Evolutionary conservation across 1,284 basidiomycete genomes (phyloP).

Genomic region (Ganoderma lingzhi): DNA sequence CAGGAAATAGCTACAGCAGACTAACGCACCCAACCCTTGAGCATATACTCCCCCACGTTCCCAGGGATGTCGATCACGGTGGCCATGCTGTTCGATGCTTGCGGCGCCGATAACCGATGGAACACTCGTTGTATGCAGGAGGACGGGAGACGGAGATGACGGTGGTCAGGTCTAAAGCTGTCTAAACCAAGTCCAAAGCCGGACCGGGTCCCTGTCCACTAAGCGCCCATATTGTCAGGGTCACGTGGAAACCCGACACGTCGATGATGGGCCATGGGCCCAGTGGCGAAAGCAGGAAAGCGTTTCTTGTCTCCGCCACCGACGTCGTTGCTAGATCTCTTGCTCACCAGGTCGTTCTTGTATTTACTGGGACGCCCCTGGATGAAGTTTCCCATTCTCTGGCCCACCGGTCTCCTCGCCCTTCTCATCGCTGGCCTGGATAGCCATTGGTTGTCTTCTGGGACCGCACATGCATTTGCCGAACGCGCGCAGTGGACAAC

Average conservation of each 20-base stretch:
- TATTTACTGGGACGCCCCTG: conserved; percentile 30
- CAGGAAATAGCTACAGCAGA: not conserved
- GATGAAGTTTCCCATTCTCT: conserved; percentile 74
- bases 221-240: not conserved
- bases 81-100: conserved; percentile 47
- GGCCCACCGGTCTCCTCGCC: conserved; percentile 63
- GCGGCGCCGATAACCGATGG: not conserved
- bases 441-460: conserved; percentile 48
- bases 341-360: not conserved
- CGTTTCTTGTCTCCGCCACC: conserved; percentile 3
- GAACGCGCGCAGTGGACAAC: conserved; percentile 59
- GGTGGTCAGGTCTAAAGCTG: not conserved
- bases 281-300: not conserved
- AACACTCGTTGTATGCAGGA: conserved; percentile 1
- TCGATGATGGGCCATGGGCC: conserved; percentile 8
- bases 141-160: not conserved
- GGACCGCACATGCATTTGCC: conserved; percentile 43
- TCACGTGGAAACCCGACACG: conserved; percentile 22
- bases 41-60: conserved; percentile 73
- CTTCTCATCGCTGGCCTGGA: conserved; percentile 57
- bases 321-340: conserved; percentile 3
- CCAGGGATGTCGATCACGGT: conserved; percentile 63
- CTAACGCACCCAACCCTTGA: conserved; percentile 75
- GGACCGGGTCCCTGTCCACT: not conserved
- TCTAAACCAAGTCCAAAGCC: not conserved